These are phyloP conservation scores for Helotiales sp. DNA, from an alignment of 2,329 filamentous ascomycete genomes.

Conservation along the genomic window DNA sequence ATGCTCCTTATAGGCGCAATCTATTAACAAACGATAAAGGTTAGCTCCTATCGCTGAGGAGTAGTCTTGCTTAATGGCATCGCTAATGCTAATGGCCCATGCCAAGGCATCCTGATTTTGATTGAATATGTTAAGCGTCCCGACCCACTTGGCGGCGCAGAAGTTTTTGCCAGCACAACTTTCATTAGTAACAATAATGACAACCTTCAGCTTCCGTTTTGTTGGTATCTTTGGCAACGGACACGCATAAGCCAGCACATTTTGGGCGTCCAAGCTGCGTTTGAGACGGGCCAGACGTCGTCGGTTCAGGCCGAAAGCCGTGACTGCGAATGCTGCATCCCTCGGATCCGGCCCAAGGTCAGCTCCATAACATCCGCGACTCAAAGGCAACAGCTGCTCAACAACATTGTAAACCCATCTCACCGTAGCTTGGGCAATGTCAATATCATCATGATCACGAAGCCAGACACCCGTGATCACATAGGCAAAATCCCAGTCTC, in stretches of 20 bases:
- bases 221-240: conserved; percentile 51
- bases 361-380: conserved; percentile 60
- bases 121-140: conserved; percentile 43
- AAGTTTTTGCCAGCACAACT: conserved; percentile 64
- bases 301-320: conserved; percentile 62
- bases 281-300: conserved; percentile 58
- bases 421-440: conserved; percentile 46
- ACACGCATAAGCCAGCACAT: conserved; percentile 61
- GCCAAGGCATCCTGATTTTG: conserved; percentile 42
- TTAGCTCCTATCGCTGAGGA: conserved; percentile 55
- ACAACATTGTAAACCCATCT: conserved; percentile 63
- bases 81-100: conserved; percentile 60
- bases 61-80: conserved; percentile 62
- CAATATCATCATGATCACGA: conserved; percentile 55
- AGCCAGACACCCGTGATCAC: conserved; percentile 67
- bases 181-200: conserved; percentile 57
- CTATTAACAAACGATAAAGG: conserved; percentile 51
- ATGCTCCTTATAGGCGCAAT: conserved; percentile 66
- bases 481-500: conserved; percentile 68
- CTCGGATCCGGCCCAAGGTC: conserved; percentile 67
- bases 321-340: conserved; percentile 56
- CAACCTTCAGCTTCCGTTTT: conserved; percentile 51
- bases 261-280: conserved; percentile 51
- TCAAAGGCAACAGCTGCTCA: conserved; percentile 53
- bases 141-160: conserved; percentile 59